These are phyloP conservation scores for Isatis tinctoria DNA, from an alignment of 345 rosid species.

Conservation along the genomic window DNA sequence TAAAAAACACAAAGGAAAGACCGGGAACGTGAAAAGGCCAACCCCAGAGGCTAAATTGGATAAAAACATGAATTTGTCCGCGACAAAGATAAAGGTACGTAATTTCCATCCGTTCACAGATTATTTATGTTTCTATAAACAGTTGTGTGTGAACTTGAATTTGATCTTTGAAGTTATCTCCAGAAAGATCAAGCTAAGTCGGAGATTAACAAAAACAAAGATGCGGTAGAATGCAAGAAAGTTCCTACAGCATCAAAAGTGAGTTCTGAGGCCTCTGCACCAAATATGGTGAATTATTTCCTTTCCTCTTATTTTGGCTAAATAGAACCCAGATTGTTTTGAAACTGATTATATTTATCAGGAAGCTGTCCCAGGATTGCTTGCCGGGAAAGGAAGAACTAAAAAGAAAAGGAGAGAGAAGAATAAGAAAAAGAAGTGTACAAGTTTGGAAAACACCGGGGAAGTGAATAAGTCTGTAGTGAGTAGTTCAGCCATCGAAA, in stretches of 20 bases:
- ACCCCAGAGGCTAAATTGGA: constrained; percentile 30
- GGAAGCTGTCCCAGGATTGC: constrained; percentile 53
- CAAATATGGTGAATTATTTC: constrained; percentile 41
- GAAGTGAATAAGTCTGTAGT: constrained; percentile 26
- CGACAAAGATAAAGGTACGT: constrained; percentile 48
- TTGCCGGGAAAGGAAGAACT: constrained; percentile 46
- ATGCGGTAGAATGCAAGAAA: constrained; percentile 38
- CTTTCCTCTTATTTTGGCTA: constrained; percentile 10
- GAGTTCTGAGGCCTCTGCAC: constrained; percentile 33
- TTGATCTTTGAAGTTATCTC: constrained; percentile 13
- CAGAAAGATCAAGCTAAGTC: constrained; percentile 22
- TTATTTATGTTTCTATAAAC: constrained; percentile 8
- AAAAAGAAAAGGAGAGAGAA: constrained; percentile 58
- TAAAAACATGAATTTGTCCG: constrained; percentile 25
- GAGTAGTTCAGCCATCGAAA: constrained; percentile 28
- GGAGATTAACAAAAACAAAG: constrained; percentile 27
- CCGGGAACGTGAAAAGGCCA: constrained; percentile 42
- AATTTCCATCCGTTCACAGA: neutral
- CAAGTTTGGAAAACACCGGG: constrained; percentile 32
- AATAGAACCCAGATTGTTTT: constrained; percentile 21
- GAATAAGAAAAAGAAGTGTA: constrained; percentile 52
- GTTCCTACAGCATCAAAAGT: constrained; percentile 33
- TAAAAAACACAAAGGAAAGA: constrained; percentile 59
- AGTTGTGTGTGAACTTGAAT: constrained; percentile 15
- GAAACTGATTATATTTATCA: constrained; percentile 54